A percentile compares a stretch with the other conserved stretches of the same genome.
phyloP scores from a whole-genome alignment of 2,329 filamentous ascomycete species.

The Dissoconium aciculare region DNA sequence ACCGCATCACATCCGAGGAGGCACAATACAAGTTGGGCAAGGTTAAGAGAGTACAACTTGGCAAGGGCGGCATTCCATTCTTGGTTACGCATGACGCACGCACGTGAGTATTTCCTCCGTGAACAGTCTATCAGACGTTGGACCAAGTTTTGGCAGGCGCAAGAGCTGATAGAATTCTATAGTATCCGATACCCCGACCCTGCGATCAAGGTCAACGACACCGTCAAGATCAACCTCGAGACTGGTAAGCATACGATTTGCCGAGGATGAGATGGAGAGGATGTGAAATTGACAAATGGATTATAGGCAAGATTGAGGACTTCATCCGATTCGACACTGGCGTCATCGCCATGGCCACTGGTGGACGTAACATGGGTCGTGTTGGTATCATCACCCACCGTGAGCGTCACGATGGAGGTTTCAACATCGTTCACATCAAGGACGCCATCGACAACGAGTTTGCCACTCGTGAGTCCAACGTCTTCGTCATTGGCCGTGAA shows the following conservation, averaged over 20 bases:
- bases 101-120: constrained; percentile 79
- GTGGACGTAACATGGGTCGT: constrained; percentile 99
- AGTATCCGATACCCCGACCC: constrained; percentile 99
- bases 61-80: constrained; percentile 99
- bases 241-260: constrained; percentile 43
- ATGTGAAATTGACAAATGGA: neutral
- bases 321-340: constrained; percentile 99
- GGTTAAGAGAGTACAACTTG: constrained; percentile 98
- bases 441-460: constrained; percentile 99
- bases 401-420: constrained; percentile 99
- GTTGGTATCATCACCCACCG: constrained; percentile 99
- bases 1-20: constrained; percentile 98
- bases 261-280: neutral
- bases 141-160: constrained; percentile 83
- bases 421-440: constrained; percentile 97
- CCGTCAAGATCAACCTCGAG: constrained; percentile 93
- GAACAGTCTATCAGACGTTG: constrained; percentile 98
- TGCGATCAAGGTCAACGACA: constrained; percentile 98
- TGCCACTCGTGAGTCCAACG: constrained; percentile 97
- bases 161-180: constrained; percentile 20
- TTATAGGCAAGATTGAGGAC: constrained; percentile 66
- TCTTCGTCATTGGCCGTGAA: constrained; percentile 96
- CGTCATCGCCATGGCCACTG: constrained; percentile 94
- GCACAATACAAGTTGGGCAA: constrained; percentile 99
- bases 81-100: constrained; percentile 99